Percentiles rank a stretch among this genome's conserved stretches.
phyloP scores from a whole-genome alignment of 768 basidiomycete genomes.

The Pholiota microspora region DNA sequence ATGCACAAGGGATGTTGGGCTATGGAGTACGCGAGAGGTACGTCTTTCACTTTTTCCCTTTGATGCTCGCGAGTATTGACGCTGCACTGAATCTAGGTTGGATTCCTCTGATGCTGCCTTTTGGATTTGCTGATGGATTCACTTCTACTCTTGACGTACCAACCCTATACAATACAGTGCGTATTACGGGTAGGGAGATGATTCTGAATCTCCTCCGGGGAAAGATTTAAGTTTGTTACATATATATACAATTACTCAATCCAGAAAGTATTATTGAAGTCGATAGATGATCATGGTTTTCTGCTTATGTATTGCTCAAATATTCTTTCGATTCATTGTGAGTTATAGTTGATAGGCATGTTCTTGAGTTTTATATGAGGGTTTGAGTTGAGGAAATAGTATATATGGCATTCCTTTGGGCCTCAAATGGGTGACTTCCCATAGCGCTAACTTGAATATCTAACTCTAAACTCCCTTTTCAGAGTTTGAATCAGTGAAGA shows the following conservation, averaged over 20 bases:
- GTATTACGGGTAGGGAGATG: slow-evolving; percentile 83
- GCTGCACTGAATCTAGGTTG: slow-evolving; percentile 61
- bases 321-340: too few relatives aligned
- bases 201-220: slow-evolving; percentile 76
- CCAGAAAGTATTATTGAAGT: background rate
- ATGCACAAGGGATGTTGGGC: slow-evolving; percentile 97
- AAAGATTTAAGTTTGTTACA: slow-evolving; percentile 63
- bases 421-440: too few relatives aligned
- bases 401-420: too few relatives aligned
- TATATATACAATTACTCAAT: too few relatives aligned
- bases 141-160: slow-evolving; percentile 87
- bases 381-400: too few relatives aligned
- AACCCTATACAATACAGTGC: slow-evolving; percentile 75
- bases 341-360: too few relatives aligned
- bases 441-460: too few relatives aligned
- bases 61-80: background rate
- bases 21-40: slow-evolving; percentile 91
- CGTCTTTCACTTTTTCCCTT: slow-evolving; percentile 19
- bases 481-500: too few relatives aligned
- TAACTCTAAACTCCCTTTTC: too few relatives aligned
- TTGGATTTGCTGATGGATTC: slow-evolving; percentile 84
- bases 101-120: slow-evolving; percentile 96
- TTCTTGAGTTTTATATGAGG: too few relatives aligned
- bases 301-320: background rate
- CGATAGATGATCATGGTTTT: background rate